Evolutionary conservation across 2,329 filamentous ascomycete species (phyloP).

Genomic region (Aspergillus hortae): DNA sequence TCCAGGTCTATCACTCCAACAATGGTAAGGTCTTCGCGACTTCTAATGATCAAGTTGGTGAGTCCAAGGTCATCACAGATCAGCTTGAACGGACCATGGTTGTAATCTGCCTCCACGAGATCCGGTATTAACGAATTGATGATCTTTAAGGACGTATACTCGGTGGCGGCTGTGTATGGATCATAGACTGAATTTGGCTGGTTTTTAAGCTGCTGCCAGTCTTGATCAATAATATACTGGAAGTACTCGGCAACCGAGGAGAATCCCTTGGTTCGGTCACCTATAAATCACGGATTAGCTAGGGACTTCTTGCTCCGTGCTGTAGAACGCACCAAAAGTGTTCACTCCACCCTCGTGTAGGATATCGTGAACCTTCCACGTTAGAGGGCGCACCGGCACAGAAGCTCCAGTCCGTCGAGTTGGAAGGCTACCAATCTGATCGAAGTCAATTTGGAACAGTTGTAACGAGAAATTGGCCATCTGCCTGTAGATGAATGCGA

Average conservation of each 20-base stretch:
- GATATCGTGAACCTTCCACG: background rate
- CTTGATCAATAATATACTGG: slow-evolving; percentile 2
- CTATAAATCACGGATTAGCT: background rate
- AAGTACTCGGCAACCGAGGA: slow-evolving; percentile 6
- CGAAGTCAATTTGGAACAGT: background rate
- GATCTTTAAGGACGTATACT: slow-evolving; percentile 1
- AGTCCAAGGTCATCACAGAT: background rate
- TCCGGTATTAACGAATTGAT: background rate
- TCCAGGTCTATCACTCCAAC: background rate
- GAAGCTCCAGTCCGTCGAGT: background rate
- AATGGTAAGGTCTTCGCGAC: background rate
- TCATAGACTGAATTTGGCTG: slow-evolving; percentile 8
- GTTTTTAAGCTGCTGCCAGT: background rate
- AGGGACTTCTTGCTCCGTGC: no score
- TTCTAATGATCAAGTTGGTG: background rate
- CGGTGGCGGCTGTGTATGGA: background rate
- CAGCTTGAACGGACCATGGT: slow-evolving; percentile 8
- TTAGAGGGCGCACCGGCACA: background rate
- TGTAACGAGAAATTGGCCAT: background rate
- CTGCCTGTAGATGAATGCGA: background rate
- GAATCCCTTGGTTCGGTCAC: background rate
- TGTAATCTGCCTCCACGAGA: background rate
- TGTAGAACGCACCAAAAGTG: background rate
- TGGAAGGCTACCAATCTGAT: background rate
- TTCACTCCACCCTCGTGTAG: background rate